Evolutionary conservation across 2,329 filamentous ascomycete species (phyloP).

Genomic region (Ophiostoma pallidulum): DNA sequence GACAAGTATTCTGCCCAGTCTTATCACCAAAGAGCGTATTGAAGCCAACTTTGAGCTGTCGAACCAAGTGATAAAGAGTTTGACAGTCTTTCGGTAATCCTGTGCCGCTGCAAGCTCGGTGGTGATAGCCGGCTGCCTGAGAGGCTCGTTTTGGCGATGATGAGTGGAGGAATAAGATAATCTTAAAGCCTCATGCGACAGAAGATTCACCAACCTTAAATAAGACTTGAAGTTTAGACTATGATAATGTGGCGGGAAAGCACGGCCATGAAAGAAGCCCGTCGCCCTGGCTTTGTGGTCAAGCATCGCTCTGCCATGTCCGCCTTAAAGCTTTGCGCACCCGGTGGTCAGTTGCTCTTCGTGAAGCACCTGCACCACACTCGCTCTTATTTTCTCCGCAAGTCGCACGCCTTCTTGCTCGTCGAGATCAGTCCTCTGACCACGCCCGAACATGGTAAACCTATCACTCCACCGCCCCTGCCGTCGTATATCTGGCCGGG

Average conservation of each 20-base stretch:
- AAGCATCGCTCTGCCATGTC: no score
- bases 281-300: no score
- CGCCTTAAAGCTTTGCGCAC: background rate
- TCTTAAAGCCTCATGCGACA: no score
- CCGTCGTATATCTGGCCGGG: conserved; percentile 59
- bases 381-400: conserved; percentile 28
- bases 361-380: conserved; percentile 15
- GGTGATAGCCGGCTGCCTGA: conserved; percentile 63
- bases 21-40: conserved; percentile 63
- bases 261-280: no score
- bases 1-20: conserved; percentile 80
- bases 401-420: conserved; percentile 60
- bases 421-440: conserved; percentile 62
- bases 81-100: conserved; percentile 54
- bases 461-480: conserved; percentile 47
- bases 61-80: conserved; percentile 64
- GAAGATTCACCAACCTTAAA: no score
- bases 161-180: no score
- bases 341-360: conserved; percentile 19
- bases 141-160: conserved; percentile 75
- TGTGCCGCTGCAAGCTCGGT: conserved; percentile 76
- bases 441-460: conserved; percentile 77
- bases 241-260: no score
- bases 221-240: no score
- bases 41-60: conserved; percentile 65